phyloP scores from a whole-genome alignment of 306 rosid species.

The Albizia julibrissin region DNA sequence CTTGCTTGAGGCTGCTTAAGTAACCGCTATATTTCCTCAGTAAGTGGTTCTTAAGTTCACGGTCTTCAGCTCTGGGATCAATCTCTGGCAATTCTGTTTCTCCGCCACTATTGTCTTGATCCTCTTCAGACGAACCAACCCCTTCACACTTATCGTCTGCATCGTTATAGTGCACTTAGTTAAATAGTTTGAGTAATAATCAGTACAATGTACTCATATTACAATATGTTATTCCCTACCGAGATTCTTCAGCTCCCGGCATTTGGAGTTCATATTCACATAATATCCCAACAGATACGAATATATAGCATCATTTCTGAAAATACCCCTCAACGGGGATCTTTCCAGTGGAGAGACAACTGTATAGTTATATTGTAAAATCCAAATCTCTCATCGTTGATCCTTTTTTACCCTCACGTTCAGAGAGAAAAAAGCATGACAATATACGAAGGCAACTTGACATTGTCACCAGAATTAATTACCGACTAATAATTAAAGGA shows the following conservation, averaged over 20 bases:
- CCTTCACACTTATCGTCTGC: constrained; percentile 67
- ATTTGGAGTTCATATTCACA: neutral
- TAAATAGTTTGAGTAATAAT: neutral
- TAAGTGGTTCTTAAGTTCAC: constrained; percentile 72
- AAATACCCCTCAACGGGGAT: neutral
- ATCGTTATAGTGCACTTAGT: neutral
- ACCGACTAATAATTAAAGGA: neutral
- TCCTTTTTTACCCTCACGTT: neutral
- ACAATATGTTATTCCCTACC: too few relatives aligned
- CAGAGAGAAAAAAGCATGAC: too few relatives aligned
- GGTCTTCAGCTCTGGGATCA: constrained; percentile 76
- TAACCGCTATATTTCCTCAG: constrained; percentile 73
- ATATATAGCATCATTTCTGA: neutral
- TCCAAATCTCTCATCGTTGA: neutral
- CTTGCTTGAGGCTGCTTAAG: constrained; percentile 77
- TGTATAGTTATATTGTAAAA: neutral
- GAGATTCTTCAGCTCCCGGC: neutral
- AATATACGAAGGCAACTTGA: neutral
- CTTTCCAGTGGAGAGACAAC: neutral
- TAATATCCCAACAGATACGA: neutral
- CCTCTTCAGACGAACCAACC: constrained; percentile 73
- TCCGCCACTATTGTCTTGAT: constrained; percentile 70
- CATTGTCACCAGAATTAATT: neutral
- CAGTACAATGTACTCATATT: neutral
- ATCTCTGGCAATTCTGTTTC: constrained; percentile 69